Percentiles rank a stretch among this genome's conserved stretches.
phyloP scores from a whole-genome alignment of 371 early-diverging fungal genomes.

The Dinochytrium kinnereticum region DNA sequence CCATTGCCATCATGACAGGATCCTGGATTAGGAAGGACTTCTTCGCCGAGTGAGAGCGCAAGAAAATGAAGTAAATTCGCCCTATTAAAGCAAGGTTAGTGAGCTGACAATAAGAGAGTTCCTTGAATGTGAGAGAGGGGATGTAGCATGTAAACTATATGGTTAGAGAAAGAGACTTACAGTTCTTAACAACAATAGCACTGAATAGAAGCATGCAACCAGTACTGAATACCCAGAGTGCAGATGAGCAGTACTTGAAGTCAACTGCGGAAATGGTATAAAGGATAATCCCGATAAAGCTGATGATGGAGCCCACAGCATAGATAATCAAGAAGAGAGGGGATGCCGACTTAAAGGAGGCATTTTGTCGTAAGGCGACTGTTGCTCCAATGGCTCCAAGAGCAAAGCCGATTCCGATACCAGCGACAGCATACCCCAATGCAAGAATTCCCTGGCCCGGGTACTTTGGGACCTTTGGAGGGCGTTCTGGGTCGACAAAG shows the following conservation, averaged over 20 bases:
- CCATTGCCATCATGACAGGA: background rate
- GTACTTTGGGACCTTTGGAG: conserved; percentile 6
- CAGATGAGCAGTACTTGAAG: background rate
- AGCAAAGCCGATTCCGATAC: conserved; percentile 6
- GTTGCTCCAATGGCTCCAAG: background rate
- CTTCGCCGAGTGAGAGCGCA: too few relatives aligned
- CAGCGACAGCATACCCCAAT: conserved; percentile 5
- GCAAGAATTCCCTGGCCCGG: background rate
- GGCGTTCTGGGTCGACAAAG: background rate
- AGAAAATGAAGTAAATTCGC: background rate
- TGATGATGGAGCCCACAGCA: conserved; percentile 9
- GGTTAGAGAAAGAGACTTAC: too few relatives aligned
- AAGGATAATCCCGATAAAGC: conserved; percentile 16
- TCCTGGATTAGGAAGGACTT: too few relatives aligned
- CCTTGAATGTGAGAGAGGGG: too few relatives aligned
- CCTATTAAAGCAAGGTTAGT: background rate
- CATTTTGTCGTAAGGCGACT: background rate
- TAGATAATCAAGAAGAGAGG: background rate
- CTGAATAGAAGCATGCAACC: conserved; percentile 15
- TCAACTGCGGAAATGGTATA: background rate
- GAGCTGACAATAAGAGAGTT: too few relatives aligned
- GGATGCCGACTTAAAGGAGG: conserved; percentile 21
- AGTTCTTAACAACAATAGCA: conserved; percentile 23
- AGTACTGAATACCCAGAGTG: conserved; percentile 11
- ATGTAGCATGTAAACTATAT: too few relatives aligned